Evolutionary conservation across 257 asterid genomes (phyloP).

Genomic region (Nicotiana otophora): DNA sequence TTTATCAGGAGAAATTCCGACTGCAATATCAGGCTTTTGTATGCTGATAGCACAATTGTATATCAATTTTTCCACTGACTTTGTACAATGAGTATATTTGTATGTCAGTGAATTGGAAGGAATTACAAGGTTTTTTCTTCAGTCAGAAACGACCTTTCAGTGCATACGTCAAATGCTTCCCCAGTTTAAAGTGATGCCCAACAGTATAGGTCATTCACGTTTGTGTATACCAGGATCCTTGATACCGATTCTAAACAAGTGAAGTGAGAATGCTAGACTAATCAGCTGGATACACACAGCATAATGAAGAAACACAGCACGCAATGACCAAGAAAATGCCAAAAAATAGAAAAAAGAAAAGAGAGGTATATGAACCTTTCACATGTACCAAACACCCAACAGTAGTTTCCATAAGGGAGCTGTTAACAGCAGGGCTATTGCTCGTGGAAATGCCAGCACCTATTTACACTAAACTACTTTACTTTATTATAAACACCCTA

Average conservation of each 20-base stretch:
- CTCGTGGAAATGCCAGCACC: not conserved
- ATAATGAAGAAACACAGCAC: not conserved
- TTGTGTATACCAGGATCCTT: not conserved
- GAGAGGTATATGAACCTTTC: no score
- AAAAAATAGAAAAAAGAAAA: not conserved
- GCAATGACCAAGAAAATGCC: not conserved
- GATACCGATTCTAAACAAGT: not conserved
- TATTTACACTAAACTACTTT: not conserved
- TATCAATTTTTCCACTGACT: not conserved
- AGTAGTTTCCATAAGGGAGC: not conserved
- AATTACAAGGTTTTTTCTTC: not conserved
- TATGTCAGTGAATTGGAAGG: not conserved
- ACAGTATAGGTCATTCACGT: not conserved
- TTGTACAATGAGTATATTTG: not conserved
- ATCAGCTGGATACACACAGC: not conserved
- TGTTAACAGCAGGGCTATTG: not conserved
- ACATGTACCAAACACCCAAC: not conserved
- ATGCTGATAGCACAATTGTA: not conserved
- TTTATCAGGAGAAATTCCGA: not conserved
- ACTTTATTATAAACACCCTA: conserved; percentile 5
- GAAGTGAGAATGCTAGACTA: not conserved
- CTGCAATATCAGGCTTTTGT: not conserved
- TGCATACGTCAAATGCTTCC: not conserved
- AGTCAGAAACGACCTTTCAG: not conserved
- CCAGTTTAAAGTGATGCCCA: not conserved